Conservation (phyloP, 2,329 filamentous ascomycete genomes). For the Mycosphaerella arachidis region DNA sequence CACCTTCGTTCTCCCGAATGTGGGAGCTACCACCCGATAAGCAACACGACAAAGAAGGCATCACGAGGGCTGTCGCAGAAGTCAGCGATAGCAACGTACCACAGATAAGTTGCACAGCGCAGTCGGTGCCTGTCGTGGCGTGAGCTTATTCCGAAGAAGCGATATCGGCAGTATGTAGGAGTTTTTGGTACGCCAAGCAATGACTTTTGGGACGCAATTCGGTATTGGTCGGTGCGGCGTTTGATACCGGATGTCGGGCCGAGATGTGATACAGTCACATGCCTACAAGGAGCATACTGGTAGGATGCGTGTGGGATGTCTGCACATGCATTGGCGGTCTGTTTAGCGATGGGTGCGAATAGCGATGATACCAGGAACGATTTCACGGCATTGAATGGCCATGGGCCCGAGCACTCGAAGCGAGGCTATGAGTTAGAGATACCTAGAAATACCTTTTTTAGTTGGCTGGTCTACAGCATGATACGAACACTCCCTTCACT, state of each 20-base stretch:
- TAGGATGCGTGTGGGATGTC: not conserved
- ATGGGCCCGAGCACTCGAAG: not conserved
- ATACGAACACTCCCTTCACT: not conserved
- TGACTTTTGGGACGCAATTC: not conserved
- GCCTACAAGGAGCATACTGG: not conserved
- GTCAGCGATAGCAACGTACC: slow-evolving; percentile 11
- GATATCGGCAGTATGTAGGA: not conserved
- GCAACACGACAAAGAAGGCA: slow-evolving; percentile 16
- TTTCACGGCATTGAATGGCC: not conserved
- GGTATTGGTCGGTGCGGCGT: not conserved
- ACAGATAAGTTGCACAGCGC: not conserved
- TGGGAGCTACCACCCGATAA: slow-evolving; percentile 29
- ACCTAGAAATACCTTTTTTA: not conserved
- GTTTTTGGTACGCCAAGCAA: not conserved
- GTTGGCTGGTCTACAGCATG: not conserved
- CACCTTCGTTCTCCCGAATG: slow-evolving; percentile 27
- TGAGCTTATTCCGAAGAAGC: not conserved
- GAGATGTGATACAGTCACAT: not conserved
- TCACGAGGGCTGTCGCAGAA: slow-evolving; percentile 27
- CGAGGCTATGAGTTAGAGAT: not conserved
- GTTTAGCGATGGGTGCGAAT: not conserved
- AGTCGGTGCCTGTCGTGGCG: not conserved
- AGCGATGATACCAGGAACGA: not conserved
- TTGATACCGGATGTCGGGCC: not conserved
- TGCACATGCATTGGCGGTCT: not conserved